Base-by-base conservation (phyloP, 108 stramenopile species). In the Discostella pseudostelligera region DNA sequence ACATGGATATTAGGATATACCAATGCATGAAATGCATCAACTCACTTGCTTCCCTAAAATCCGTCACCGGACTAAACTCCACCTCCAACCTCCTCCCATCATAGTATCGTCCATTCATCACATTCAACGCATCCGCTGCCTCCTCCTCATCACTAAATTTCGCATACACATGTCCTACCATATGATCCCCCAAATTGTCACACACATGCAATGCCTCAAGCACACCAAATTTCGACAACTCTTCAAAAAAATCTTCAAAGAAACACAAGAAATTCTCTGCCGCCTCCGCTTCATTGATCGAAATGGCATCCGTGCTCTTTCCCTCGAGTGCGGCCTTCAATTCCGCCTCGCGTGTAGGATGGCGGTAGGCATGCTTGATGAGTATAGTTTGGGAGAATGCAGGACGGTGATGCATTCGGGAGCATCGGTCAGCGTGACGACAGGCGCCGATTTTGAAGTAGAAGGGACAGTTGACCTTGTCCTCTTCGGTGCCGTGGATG, bases 401-500 rank as follows among this genome's bases (percentile, higher is more conserved):
- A 0, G 97, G 97, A 53, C 86, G 85, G 81, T 97, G 94, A 62
- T 99, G 99, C 62, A 91, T 73, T 35, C 99, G 94, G 39, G 87
- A 85, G 79, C 95, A 98, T 22, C 96, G 79, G 69, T 96, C 97
- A 42, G 92, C 93, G 75, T 98, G 96, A 4, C 97, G 88, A 70
- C 97, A 98, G 16, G 95, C 94, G 20, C 97, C 99, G 47, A 99
- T 97, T 81, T 99, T 99, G 83, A 92, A 94, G 80, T 97, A 99
- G 77, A 98, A 99, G 51, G 99, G 97, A 80, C 99, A 99, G 72
- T 99, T 99, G 19, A 70, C 86, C 83, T 96, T 96, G 78, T 99
- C 98, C 64, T 98, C 96, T 80, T 99, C 98, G 7, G 97, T 97
- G 11, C 98, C 98, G 72, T 99, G 97, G 70, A 98, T 98, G n/a